These are phyloP conservation scores for Pneumocystis murina DNA, from an alignment of 1,139 yeast genomes.

Conservation along the genomic window DNA sequence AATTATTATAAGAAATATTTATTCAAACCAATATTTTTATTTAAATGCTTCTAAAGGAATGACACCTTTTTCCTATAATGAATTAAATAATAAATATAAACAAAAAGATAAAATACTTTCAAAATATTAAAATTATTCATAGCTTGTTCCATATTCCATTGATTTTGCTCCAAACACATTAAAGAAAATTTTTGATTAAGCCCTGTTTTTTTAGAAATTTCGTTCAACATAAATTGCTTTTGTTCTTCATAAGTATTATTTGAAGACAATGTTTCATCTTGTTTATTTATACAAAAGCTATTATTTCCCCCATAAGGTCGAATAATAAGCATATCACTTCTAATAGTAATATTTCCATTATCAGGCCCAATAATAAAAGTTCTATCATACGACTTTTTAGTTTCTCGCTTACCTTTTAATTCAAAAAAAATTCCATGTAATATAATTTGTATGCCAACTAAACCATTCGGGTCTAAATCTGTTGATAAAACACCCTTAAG, in stretches of 20 bases:
- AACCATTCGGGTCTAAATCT: conserved; percentile 31
- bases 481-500: conserved; percentile 11
- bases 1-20: background rate
- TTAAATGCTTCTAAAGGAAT: background rate
- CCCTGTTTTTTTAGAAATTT: conserved; percentile 57
- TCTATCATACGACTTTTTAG: conserved; percentile 14
- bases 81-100: background rate
- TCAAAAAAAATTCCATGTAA: conserved; percentile 75
- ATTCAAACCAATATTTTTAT: background rate
- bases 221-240: conserved; percentile 54
- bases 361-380: conserved; percentile 11
- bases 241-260: conserved; percentile 14
- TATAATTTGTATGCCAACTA: conserved; percentile 60
- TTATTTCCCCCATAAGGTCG: conserved; percentile 11
- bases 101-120: conserved; percentile 1
- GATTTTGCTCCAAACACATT: conserved; percentile 78
- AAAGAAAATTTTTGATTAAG: conserved; percentile 63
- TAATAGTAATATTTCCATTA: conserved; percentile 8
- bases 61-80: background rate
- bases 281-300: conserved; percentile 6
- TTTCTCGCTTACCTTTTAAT: conserved; percentile 35
- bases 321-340: conserved; percentile 9
- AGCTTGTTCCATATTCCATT: conserved; percentile 66
- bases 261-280: background rate
- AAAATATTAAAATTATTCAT: conserved; percentile 43